These are phyloP conservation scores for Trichoderma simmonsii DNA, from an alignment of 2,329 filamentous ascomycete genomes.

Conservation along the genomic window DNA sequence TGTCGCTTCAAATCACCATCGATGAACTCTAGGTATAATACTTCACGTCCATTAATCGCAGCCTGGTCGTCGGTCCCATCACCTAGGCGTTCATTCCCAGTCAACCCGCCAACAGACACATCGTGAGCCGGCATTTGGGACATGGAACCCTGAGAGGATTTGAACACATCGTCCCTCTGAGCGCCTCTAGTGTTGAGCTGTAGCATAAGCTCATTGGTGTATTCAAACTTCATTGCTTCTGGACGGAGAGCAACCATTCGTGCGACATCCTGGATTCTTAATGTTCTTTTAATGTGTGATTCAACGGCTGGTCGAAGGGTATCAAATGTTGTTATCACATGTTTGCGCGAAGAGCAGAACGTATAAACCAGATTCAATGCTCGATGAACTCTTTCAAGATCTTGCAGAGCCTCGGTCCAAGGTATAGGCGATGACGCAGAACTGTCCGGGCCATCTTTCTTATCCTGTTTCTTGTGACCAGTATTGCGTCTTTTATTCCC, in stretches of 20 bases:
- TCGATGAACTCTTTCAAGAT: slow-evolving; percentile 71
- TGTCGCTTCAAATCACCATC: slow-evolving; percentile 88
- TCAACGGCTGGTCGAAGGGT: slow-evolving; percentile 84
- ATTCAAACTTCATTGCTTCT: slow-evolving; percentile 74
- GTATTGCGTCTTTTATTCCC: background rate
- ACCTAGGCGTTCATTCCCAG: slow-evolving; percentile 45
- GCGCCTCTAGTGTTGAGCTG: slow-evolving; percentile 74
- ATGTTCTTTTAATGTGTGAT: slow-evolving; percentile 67
- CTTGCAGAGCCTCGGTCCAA: slow-evolving; percentile 75
- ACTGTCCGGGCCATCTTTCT: slow-evolving; percentile 18
- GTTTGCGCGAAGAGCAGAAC: slow-evolving; percentile 89
- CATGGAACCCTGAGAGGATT: slow-evolving; percentile 44
- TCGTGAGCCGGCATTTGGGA: slow-evolving; percentile 51
- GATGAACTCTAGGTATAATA: slow-evolving; percentile 87
- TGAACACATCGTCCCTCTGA: slow-evolving; percentile 62
- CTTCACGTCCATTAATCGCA: slow-evolving; percentile 51
- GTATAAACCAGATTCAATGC: slow-evolving; percentile 92
- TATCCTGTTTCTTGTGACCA: background rate
- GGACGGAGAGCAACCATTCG: slow-evolving; percentile 76
- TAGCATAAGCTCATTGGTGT: slow-evolving; percentile 80
- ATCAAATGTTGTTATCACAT: slow-evolving; percentile 87
- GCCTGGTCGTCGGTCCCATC: slow-evolving; percentile 19
- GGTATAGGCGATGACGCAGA: slow-evolving; percentile 36
- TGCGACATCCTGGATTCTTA: slow-evolving; percentile 76
- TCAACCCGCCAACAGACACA: slow-evolving; percentile 55